phyloP scores from a whole-genome alignment of 139 green algal genomes.

The Haematococcus sp. region DNA sequence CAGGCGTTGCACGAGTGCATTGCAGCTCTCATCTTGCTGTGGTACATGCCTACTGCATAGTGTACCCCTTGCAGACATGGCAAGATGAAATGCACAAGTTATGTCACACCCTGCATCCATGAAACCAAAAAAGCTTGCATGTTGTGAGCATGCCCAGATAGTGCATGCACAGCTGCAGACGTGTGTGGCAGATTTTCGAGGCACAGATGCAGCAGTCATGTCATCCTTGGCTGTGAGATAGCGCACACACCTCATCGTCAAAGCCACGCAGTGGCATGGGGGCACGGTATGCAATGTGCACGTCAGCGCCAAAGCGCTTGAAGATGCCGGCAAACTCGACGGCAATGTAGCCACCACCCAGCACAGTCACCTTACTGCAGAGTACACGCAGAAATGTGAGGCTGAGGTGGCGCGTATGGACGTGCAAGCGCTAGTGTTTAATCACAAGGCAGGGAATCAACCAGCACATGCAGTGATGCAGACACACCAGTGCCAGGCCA shows the following conservation, averaged over 20 bases:
- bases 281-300: constrained; percentile 77
- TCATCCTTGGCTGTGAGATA: too few species aligned
- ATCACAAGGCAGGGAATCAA: neutral
- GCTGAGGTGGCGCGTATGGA: neutral
- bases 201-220: too few species aligned
- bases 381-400: neutral
- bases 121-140: too few species aligned
- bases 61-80: too few species aligned
- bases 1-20: neutral
- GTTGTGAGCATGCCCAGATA: too few species aligned
- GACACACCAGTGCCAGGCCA: neutral
- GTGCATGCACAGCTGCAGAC: neutral
- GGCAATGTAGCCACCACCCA: constrained; percentile 96
- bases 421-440: too few species aligned
- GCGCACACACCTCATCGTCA: constrained; percentile 56
- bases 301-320: constrained; percentile 76
- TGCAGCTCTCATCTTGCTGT: neutral
- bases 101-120: too few species aligned
- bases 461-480: neutral
- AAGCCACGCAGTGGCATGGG: constrained; percentile 69
- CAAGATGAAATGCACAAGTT: too few species aligned
- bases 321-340: constrained; percentile 98
- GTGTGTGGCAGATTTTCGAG: neutral
- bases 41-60: too few species aligned
- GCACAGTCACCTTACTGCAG: constrained; percentile 64